Evolutionary conservation across 1,139 yeast species (phyloP), one percentile per base, ranked within the genome.

Genomic region (Geotrichum aggregatum): DNA sequence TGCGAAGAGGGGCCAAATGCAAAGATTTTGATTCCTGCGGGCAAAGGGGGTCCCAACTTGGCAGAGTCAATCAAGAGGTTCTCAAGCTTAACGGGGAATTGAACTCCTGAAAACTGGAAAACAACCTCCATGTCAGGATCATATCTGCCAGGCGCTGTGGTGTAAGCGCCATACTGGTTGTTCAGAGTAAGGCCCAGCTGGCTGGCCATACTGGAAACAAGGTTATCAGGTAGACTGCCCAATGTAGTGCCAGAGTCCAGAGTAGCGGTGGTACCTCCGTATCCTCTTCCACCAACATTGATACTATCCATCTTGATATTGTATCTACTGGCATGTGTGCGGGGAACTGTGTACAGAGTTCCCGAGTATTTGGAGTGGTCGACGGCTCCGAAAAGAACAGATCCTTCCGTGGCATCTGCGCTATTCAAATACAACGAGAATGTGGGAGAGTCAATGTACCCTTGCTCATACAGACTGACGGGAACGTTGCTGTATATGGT

Each of bases 351-450:
- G 40, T 56, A 59, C 53, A 75, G 66, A 6, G 59, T 52, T 3
- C 78, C 79, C 1, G 64, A 45, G 60, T 72, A 76, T 60, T 76
- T 76, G 46, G 76, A 73, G 54, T 74, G 72, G 61, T 77, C 81
- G 46, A 77, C 68, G 3, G 78, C 81, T 2, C 80, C 80, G 63
- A 76, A 76, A 47, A 68, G 53, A 41, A 76, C 65, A 42, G 67
- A 59, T 5, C 81, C 81, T 3, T 64, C 49, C 19, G 63, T 59
- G 14, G 60, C 54, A 11, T 55, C 55, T 7, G 57, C 46, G 4
- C 54, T 52, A 45, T 61, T 57, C 51, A 63, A 50, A 42, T 51
- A 63, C 19, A 67, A 54, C 6, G 79, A 79, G 62, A 75, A 80
- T 3, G 78, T 71, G 30, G 66, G 69, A 50, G 72, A 71, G 34